phyloP scores from a whole-genome alignment of 148 eudicot species.

The Bassia scoparia region DNA sequence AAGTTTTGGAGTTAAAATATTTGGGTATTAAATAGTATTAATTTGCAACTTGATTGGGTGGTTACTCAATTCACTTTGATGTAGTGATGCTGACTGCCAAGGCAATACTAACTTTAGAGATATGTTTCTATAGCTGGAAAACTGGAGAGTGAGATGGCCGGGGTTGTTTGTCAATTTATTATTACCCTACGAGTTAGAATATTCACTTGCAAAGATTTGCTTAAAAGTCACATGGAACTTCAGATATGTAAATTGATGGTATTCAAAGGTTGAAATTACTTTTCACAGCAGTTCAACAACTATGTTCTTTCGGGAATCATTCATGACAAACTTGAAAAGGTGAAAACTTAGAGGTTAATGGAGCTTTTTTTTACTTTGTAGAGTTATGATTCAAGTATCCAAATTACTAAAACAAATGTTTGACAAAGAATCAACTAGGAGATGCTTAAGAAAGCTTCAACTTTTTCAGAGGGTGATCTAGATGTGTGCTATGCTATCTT shows the following conservation, averaged over 20 bases:
- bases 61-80: too few species aligned
- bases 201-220: not conserved
- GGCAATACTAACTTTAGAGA: too few species aligned
- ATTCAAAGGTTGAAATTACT: slow-evolving; percentile 10
- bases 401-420: not conserved
- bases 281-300: slow-evolving; percentile 7
- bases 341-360: slow-evolving; percentile 3
- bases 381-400: slow-evolving; percentile 16
- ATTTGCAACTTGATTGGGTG: too few species aligned
- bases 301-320: slow-evolving; percentile 16
- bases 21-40: too few species aligned
- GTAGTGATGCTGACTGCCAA: too few species aligned
- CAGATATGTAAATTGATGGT: not conserved
- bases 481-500: not conserved
- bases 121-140: not conserved
- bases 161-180: not conserved
- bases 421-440: slow-evolving; percentile 3
- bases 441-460: slow-evolving; percentile 7
- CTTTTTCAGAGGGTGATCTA: slow-evolving; percentile 4
- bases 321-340: slow-evolving; percentile 5
- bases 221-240: not conserved
- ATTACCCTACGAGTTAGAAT: slow-evolving; percentile 5
- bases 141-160: not conserved
- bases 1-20: too few species aligned
- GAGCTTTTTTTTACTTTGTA: not conserved